Conservation (phyloP, 2,329 filamentous ascomycete genomes). For the Phialophora expanda region DNA sequence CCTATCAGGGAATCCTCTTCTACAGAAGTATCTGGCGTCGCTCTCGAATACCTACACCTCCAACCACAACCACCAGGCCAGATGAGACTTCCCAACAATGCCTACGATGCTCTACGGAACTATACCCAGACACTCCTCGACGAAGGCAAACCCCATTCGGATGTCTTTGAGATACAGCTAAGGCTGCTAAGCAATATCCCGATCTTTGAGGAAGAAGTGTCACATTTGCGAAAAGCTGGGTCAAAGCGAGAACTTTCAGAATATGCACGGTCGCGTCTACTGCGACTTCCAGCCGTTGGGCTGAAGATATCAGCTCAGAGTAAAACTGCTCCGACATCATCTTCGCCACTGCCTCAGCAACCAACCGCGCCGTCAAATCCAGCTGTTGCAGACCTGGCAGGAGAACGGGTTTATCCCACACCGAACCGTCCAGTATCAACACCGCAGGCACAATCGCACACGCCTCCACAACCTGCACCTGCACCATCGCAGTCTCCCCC, state of each 20-base stretch:
- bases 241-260: constrained; percentile 26
- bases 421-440: not conserved
- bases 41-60: constrained; percentile 28
- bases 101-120: constrained; percentile 37
- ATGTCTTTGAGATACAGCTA: constrained; percentile 32
- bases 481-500: not conserved
- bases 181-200: constrained; percentile 29
- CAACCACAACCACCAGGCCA: constrained; percentile 32
- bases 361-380: not conserved
- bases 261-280: constrained; percentile 28
- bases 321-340: not conserved
- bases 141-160: constrained; percentile 23
- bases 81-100: constrained; percentile 38
- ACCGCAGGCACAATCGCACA: not conserved
- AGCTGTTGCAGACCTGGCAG: constrained; percentile 1
- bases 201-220: constrained; percentile 33
- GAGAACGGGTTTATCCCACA: constrained; percentile 7
- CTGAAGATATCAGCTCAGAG: constrained; percentile 29
- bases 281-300: constrained; percentile 32
- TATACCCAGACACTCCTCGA: constrained; percentile 35
- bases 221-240: constrained; percentile 12
- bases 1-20: not conserved
- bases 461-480: constrained; percentile 11
- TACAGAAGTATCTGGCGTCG: not conserved
- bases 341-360: not conserved